phyloP scores from a whole-genome alignment of 257 asterid species.

The Solanum rostratum region DNA sequence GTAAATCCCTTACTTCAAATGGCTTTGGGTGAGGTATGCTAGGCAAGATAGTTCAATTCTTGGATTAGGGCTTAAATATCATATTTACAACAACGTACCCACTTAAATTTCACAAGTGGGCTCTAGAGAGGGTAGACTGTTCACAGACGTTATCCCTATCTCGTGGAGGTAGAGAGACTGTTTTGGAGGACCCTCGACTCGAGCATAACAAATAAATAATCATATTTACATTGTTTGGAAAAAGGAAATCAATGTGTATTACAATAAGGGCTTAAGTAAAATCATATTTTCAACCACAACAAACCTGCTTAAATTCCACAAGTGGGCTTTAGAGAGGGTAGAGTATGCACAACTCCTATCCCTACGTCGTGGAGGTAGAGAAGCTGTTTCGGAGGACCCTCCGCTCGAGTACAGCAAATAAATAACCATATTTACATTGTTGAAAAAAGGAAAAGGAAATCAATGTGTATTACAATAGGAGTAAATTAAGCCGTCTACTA shows the following conservation, averaged over 20 bases:
- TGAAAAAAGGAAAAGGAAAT: background rate
- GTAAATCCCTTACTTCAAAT: too few relatives aligned
- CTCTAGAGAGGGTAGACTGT: background rate
- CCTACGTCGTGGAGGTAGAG: background rate
- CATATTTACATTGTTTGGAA: background rate
- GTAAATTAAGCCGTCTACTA: background rate
- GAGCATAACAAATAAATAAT: background rate
- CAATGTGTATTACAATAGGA: background rate
- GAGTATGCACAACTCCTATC: background rate
- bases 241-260: background rate
- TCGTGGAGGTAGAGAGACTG: background rate
- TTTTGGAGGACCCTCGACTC: background rate
- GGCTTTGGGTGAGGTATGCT: too few relatives aligned
- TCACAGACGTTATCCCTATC: background rate
- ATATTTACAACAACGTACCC: background rate
- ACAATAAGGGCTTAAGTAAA: too few relatives aligned
- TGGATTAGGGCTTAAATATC: background rate
- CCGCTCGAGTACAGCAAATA: background rate
- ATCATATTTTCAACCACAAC: background rate
- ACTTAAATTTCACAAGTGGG: background rate
- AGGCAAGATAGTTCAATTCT: too few relatives aligned
- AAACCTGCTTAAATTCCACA: background rate
- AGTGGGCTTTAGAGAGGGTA: background rate
- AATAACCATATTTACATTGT: background rate
- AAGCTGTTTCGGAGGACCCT: background rate